Base-by-base conservation (phyloP, 2,329 filamentous ascomycete genomes). In the Colletotrichum sp. region DNA sequence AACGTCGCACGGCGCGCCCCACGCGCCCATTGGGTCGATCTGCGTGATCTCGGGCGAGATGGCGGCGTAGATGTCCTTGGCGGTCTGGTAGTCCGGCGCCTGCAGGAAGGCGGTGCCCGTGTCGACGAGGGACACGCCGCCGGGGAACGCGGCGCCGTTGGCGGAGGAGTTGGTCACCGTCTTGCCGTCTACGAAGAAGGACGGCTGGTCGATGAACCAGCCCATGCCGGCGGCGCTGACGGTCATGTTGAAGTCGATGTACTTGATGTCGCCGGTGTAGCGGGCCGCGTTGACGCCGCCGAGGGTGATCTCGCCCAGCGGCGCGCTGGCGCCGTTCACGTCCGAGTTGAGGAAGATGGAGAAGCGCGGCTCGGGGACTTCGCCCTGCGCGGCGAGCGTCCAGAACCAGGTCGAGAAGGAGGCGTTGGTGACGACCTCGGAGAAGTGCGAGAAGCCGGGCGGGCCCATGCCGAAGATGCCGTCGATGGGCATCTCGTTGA, bases 391-490 rank as follows among this genome's bases (percentile, higher is more conserved):
- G 60, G 80, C 79, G 5, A 84, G 79, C 30, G 78, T 80, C 80
- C 82, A 83, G 71, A 81, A 82, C 61, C 81, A 80, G 1, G 81
- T 72, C 6, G 63, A 71, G 63, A 77, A 71, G 9, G 66, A 69
- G 34, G 25, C 16, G 32, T 76, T 66, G 6, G 73, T 44, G 44
- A 48, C 44, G 44, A 72, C 72, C 15, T 30, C 60, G n/a, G 77
- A 75, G 19, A 72, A 71, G 25, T 76, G 69, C 3, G 75, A 76
- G 3, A 76, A 73, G 5, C 76, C 78, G 22, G 76, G 65, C 11
- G 74, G 75, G 2, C 75, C 75, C 27, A 85, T 74, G 22, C 84
- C 84, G 55, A 85, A 78, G 63, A 85, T 81, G 39, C 83, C 83
- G 57, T 84, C 83, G 34, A 82, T 80, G 5, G 79, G 78, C 39